A percentile compares a stretch with the other conserved stretches of the same genome.
These are phyloP conservation scores for Ambrosiella xylebori DNA, from an alignment of 2,329 filamentous ascomycete species.

Conservation along the genomic window DNA sequence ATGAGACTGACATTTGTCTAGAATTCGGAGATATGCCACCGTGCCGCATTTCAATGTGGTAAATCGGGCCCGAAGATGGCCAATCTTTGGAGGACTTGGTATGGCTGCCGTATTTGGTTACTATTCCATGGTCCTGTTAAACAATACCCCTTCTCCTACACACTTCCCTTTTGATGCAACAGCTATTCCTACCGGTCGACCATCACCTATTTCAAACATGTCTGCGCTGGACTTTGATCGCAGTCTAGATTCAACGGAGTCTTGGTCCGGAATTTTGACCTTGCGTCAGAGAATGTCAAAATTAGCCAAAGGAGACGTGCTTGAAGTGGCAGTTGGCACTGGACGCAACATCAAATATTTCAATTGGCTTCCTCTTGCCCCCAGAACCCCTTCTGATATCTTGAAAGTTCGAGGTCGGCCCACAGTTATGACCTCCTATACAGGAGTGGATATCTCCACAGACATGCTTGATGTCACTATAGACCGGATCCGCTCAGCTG, in stretches of 20 bases:
- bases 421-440: constrained; percentile 34
- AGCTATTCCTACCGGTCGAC: constrained; percentile 3
- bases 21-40: not conserved
- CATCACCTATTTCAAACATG: constrained; percentile 11
- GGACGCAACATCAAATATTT: constrained; percentile 44
- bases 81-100: constrained; percentile 4
- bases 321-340: constrained; percentile 46
- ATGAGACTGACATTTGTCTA: too few species aligned
- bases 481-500: constrained; percentile 29
- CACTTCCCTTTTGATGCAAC: not conserved
- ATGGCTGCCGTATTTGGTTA: constrained; percentile 9
- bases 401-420: not conserved
- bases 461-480: constrained; percentile 44
- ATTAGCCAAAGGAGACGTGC: constrained; percentile 36
- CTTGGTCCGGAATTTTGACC: constrained; percentile 35
- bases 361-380: constrained; percentile 31
- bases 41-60: not conserved
- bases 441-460: constrained; percentile 42
- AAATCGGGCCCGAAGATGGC: constrained; percentile 3
- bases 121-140: constrained; percentile 5
- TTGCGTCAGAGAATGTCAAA: constrained; percentile 32
- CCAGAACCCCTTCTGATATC: constrained; percentile 11
- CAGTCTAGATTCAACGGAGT: constrained; percentile 39
- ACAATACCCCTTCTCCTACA: not conserved
- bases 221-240: constrained; percentile 38